Base-by-base conservation (phyloP, 805 yeast genomes). In the Kockiozyma suomiensis region DNA sequence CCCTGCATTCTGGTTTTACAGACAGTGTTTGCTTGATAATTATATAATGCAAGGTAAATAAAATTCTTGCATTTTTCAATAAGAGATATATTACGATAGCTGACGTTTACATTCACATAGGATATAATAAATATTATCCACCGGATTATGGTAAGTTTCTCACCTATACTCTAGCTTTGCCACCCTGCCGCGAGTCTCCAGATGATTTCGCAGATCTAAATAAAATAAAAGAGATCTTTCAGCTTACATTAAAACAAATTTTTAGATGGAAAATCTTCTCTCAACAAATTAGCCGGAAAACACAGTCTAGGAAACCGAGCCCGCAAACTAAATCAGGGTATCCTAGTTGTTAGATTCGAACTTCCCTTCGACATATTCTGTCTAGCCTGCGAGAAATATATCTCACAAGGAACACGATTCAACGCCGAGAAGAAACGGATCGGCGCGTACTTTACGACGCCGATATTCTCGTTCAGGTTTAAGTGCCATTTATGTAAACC, bases 81-180 rank as follows among this genome's bases (percentile, higher is more conserved):
- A 21, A 28, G 26, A 28, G n/a, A 28, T n/a, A 4, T 7, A 28
- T 46, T 13, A 19, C 19, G 28, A 32, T 21, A 32, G 4, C 15
- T n/a, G 15, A 45, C 32, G 12, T n/a, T 42, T 26, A 23, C 32
- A 15, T 7, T 21, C 12, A 25, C 4, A 35, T 38, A 67, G 74
- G 72, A 15, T 69, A 56, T 45, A 72, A 72, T 56, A 69, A 70
- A 48, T 72, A 72, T 54, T 70, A 69, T 58, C 75, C 75, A 3
- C 75, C 75, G 7, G 75, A 72, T 30, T 70, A 72, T 52, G 72
- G 71, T 69, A 63, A 7, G 68, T 54, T 17, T 8, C n/a, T 30
- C 46, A 13, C 12, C n/a, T 8, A 5, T 12, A 15, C 47, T 21
- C 38, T 33, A 28, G 42, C 5, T 43, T n/a, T n/a, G n/a, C n/a